Evolutionary conservation across 2,329 filamentous ascomycete species (phyloP).

Genomic region (Botrytis sinoallii): DNA sequence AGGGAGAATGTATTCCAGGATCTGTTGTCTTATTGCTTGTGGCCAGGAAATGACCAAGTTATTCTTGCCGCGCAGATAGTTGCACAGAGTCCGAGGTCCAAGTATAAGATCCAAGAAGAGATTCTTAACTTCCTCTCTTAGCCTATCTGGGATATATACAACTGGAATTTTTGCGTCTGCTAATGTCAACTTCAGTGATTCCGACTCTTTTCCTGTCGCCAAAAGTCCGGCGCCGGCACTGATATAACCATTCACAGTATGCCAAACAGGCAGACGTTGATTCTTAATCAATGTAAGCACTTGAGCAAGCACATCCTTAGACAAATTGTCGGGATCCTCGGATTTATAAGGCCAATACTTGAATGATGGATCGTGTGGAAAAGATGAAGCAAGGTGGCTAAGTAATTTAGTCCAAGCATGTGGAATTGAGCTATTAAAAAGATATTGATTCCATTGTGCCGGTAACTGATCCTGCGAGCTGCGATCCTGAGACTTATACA

Average conservation of each 20-base stretch:
- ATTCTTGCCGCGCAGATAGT: conserved; percentile 19
- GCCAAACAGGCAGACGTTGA: conserved; percentile 27
- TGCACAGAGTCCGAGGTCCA: conserved; percentile 22
- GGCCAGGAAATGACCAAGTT: conserved; percentile 16
- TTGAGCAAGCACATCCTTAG: conserved; percentile 22
- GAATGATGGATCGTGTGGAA: conserved; percentile 22
- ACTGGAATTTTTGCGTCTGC: conserved; percentile 28
- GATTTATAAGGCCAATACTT: conserved; percentile 25
- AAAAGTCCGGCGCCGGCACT: conserved; percentile 22
- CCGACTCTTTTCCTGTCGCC: conserved; percentile 17
- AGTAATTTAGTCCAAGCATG: conserved; percentile 34
- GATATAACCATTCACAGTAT: conserved; percentile 27
- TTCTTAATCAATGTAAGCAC: conserved; percentile 25
- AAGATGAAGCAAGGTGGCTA: conserved; percentile 17
- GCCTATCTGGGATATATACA: conserved; percentile 27
- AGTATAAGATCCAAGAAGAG: conserved; percentile 23
- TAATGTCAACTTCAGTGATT: conserved; percentile 26
- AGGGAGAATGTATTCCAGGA: conserved; percentile 27
- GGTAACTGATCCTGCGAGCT: conserved; percentile 29
- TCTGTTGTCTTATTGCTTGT: conserved; percentile 20
- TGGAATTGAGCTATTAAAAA: conserved; percentile 32
- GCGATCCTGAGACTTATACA: conserved; percentile 31
- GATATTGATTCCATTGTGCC: conserved; percentile 36
- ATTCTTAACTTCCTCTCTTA: conserved; percentile 15
- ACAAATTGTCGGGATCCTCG: conserved; percentile 17